These are phyloP conservation scores for Microthlaspi erraticum DNA, from an alignment of 345 rosid genomes.

Conservation along the genomic window DNA sequence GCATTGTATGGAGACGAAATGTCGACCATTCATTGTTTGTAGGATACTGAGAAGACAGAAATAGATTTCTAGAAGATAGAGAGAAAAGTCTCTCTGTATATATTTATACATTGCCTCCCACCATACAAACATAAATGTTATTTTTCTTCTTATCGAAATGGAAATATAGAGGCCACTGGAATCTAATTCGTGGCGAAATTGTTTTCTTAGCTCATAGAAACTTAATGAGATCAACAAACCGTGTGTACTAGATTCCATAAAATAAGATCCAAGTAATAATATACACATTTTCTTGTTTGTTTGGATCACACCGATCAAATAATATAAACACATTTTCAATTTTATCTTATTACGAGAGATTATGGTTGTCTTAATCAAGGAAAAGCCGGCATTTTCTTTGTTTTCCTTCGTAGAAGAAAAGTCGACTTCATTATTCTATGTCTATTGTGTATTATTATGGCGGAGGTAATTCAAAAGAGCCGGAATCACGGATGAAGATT, in stretches of 20 bases:
- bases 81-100: slow-evolving; percentile 27
- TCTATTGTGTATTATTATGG: slow-evolving; percentile 17
- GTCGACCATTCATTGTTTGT: slow-evolving; percentile 26
- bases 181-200: slow-evolving; percentile 4
- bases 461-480: slow-evolving; percentile 28
- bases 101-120: slow-evolving; percentile 33
- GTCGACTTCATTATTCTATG: slow-evolving; percentile 24
- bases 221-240: slow-evolving; percentile 20
- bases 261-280: not conserved
- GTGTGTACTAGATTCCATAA: slow-evolving; percentile 5
- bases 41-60: slow-evolving; percentile 32
- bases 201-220: slow-evolving; percentile 18
- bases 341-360: slow-evolving; percentile 7
- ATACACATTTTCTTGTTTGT: not conserved
- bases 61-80: slow-evolving; percentile 4
- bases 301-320: no score
- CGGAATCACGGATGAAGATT: slow-evolving; percentile 31
- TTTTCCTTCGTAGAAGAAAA: slow-evolving; percentile 23
- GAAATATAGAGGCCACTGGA: not conserved
- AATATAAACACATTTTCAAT: not conserved
- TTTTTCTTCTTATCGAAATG: not conserved
- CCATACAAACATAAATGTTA: slow-evolving; percentile 22
- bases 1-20: slow-evolving; percentile 22
- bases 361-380: slow-evolving; percentile 36
- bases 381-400: slow-evolving; percentile 18